Evolutionary conservation across 768 basidiomycete species (phyloP), one percentile per base, ranked within the genome.

Genomic region (Suillus bovinus): DNA sequence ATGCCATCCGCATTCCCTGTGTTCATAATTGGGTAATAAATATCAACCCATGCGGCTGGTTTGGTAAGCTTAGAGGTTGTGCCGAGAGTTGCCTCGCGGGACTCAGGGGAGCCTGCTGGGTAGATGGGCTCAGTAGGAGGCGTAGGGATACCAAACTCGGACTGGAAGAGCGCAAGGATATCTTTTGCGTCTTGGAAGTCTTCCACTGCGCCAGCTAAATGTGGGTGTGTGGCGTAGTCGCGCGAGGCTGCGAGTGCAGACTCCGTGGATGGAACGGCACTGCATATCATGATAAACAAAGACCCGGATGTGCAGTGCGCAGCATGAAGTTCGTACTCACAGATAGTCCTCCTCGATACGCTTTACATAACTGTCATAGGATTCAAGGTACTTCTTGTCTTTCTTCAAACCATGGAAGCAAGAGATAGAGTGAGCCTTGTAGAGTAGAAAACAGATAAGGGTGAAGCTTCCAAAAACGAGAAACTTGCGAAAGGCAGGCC

Each of bases 1-100:
- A 86, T 84, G 59, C 89, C 84, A 8, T 89, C 78, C 1, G 92
- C 86, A 27, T 68, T 71, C 20, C 68, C 73, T 0, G 85, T 89
- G 74, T 96, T 93, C 78, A 96, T 77, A 46, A 94, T 80, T 2
- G 96, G 94, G 74, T 90, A 96, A 74, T 99, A 97, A 41, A 83
- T 82, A 66, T 94, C 91, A 62, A 94, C 86, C 93, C 93, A 94
- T 61, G 88, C 91, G 0, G 77, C 81, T 3, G 90, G 89, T 29
- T 72, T 74, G 34, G 68, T 74, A 42, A 82, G 76, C 6, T 77
- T 77, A 31, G 78, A 71, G 0, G 85, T 83, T 46, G 86, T 77
- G 22, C 74, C 72, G 17, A 90, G 78, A 0, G 91, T 93, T 5
- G 90, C 85, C 50, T 84, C 79, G 58, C 87, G 87, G 34, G 90